A percentile compares a stretch with the other conserved stretches of the same genome.
phyloP scores from a whole-genome alignment of 164 flowering plant species.

The Hamamelis virginiana region DNA sequence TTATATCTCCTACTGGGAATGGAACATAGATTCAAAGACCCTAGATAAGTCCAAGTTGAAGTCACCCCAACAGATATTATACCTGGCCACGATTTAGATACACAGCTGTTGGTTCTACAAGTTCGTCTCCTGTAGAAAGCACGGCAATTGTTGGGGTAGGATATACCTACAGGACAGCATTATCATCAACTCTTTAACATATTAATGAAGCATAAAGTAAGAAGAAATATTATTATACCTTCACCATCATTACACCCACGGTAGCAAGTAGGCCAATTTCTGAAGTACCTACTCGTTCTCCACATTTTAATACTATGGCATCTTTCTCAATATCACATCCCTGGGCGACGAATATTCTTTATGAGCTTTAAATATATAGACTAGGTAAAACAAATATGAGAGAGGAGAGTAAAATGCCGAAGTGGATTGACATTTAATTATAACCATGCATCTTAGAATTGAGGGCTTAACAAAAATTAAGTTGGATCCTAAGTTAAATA shows the following conservation, averaged over 20 bases:
- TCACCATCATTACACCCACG: slow-evolving; percentile 66
- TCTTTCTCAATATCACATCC: slow-evolving; percentile 85
- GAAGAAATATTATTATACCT: slow-evolving; percentile 43
- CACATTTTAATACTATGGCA: slow-evolving; percentile 59
- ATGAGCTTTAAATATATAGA: not conserved
- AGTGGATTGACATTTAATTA: not conserved
- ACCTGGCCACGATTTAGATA: slow-evolving; percentile 89
- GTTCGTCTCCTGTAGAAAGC: slow-evolving; percentile 97
- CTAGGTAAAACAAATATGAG: not conserved
- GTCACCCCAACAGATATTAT: slow-evolving; percentile 7
- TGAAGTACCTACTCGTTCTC: slow-evolving; percentile 72
- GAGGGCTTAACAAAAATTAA: too few species aligned
- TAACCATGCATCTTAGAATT: not conserved
- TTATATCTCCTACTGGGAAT: too few species aligned
- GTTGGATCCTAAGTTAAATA: too few species aligned
- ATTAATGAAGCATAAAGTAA: slow-evolving; percentile 1
- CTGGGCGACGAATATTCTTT: slow-evolving; percentile 33
- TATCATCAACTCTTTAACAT: not conserved
- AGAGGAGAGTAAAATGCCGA: not conserved
- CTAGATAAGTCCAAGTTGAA: not conserved
- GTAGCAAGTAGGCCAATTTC: slow-evolving; percentile 92
- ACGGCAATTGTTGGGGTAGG: slow-evolving; percentile 80
- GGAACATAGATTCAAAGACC: not conserved
- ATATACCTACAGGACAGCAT: slow-evolving; percentile 54
- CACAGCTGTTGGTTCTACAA: slow-evolving; percentile 69